Percentiles rank a stretch among this genome's conserved stretches.
phyloP scores from a whole-genome alignment of 495 filamentous ascomycete genomes.

The Chaetomium cochliodes region DNA sequence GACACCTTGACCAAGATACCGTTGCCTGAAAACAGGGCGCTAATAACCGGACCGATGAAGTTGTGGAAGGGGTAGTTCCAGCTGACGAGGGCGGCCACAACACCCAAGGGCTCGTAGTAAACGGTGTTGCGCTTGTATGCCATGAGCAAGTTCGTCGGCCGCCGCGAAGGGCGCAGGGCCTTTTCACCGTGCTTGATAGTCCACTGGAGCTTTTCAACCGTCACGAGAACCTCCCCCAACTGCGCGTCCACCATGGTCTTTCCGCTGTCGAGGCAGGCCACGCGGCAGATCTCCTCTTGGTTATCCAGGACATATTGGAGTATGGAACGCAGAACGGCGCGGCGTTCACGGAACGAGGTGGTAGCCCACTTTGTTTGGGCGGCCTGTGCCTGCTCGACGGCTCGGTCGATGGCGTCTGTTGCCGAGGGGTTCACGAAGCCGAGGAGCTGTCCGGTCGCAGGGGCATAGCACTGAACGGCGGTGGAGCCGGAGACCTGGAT shows the following conservation, averaged over 20 bases:
- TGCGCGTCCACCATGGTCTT: slow-evolving; percentile 94
- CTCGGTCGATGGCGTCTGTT: slow-evolving; percentile 73
- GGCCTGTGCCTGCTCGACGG: slow-evolving; percentile 66
- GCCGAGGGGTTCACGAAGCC: slow-evolving; percentile 78
- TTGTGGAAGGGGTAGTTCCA: slow-evolving; percentile 99
- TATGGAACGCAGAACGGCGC: slow-evolving; percentile 77
- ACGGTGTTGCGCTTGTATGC: slow-evolving; percentile 93
- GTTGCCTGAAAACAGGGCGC: slow-evolving; percentile 89
- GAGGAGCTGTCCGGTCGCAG: slow-evolving; percentile 81
- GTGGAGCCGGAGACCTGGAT: slow-evolving; percentile 51
- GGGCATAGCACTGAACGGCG: slow-evolving; percentile 81
- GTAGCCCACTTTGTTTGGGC: slow-evolving; percentile 80
- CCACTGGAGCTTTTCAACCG: slow-evolving; percentile 91
- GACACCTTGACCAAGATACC: slow-evolving; percentile 87
- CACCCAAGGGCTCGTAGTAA: slow-evolving; percentile 85
- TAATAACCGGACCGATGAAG: slow-evolving; percentile 85
- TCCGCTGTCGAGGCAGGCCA: slow-evolving; percentile 92
- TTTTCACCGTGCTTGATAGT: slow-evolving; percentile 88
- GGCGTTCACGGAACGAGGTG: slow-evolving; percentile 74
- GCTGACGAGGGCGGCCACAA: slow-evolving; percentile 87
- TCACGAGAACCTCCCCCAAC: slow-evolving; percentile 92
- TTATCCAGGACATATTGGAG: slow-evolving; percentile 83
- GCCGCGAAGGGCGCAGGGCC: slow-evolving; percentile 65
- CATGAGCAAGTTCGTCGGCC: slow-evolving; percentile 87
- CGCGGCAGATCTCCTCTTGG: slow-evolving; percentile 79